A percentile compares a stretch with the other conserved stretches of the same genome.
These are phyloP conservation scores for Mimosa pudica DNA, from an alignment of 306 rosid species.

Conservation along the genomic window DNA sequence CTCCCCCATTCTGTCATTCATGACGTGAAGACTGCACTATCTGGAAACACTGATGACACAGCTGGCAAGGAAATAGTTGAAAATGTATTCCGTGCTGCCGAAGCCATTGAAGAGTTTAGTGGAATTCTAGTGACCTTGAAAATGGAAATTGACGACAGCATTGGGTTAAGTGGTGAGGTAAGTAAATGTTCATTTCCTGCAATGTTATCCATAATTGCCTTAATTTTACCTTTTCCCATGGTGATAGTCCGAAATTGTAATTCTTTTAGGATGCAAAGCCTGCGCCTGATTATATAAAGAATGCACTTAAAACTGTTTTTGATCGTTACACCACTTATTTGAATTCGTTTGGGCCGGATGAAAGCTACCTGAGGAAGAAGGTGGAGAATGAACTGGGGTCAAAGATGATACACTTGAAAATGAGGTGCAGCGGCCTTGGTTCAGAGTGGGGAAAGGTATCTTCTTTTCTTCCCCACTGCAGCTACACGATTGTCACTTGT, in stretches of 20 bases:
- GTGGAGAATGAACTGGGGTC: slow-evolving; percentile 90
- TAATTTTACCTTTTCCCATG: slow-evolving; percentile 11
- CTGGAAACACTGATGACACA: slow-evolving; percentile 66
- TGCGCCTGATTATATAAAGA: slow-evolving; percentile 54
- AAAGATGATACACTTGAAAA: slow-evolving; percentile 84
- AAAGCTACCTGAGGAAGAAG: slow-evolving; percentile 83
- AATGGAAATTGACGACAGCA: slow-evolving; percentile 83
- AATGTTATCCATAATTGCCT: slow-evolving; percentile 2
- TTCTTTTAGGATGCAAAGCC: slow-evolving; percentile 66
- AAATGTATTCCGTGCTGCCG: slow-evolving; percentile 77
- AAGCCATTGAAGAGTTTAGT: slow-evolving; percentile 84
- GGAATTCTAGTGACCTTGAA: slow-evolving; percentile 59
- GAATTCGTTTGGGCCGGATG: slow-evolving; percentile 85
- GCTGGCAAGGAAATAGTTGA: slow-evolving; percentile 64
- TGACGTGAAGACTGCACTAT: slow-evolving; percentile 61
- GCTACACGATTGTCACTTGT: not conserved
- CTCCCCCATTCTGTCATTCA: slow-evolving; percentile 49
- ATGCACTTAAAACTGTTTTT: slow-evolving; percentile 61
- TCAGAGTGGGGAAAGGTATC: slow-evolving; percentile 96
- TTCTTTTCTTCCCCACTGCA: not conserved
- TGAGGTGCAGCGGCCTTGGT: slow-evolving; percentile 85
- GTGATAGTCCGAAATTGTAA: slow-evolving; percentile 26
- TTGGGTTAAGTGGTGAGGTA: slow-evolving; percentile 93
- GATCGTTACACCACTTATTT: slow-evolving; percentile 75
- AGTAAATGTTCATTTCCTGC: slow-evolving; percentile 8